Evolutionary conservation across 768 basidiomycete genomes (phyloP).

Genomic region (Chiua virens): DNA sequence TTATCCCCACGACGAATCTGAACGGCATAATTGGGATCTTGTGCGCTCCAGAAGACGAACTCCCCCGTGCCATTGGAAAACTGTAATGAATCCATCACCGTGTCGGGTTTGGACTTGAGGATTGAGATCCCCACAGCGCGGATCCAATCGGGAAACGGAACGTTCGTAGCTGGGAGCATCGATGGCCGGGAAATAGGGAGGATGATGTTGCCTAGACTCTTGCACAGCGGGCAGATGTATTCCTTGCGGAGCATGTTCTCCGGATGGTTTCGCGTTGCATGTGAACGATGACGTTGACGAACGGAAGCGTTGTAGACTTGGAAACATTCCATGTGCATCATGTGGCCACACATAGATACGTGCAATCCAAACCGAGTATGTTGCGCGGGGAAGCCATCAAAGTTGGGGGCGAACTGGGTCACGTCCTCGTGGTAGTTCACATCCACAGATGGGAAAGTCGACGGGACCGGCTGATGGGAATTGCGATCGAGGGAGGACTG

Average conservation of each 20-base stretch:
- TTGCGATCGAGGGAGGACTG: slow-evolving; percentile 66
- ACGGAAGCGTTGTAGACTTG: slow-evolving; percentile 86
- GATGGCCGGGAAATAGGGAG: slow-evolving; percentile 71
- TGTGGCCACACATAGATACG: slow-evolving; percentile 87
- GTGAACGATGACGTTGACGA: slow-evolving; percentile 81
- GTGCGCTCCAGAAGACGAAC: slow-evolving; percentile 86
- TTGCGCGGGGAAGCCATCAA: slow-evolving; percentile 71
- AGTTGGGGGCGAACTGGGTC: slow-evolving; percentile 52
- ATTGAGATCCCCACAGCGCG: slow-evolving; percentile 87
- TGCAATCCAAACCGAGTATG: slow-evolving; percentile 84
- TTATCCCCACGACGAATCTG: slow-evolving; percentile 55
- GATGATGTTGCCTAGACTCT: slow-evolving; percentile 92
- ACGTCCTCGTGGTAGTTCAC: slow-evolving; percentile 26
- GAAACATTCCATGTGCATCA: slow-evolving; percentile 97
- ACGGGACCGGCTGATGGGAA: slow-evolving; percentile 24
- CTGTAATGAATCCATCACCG: slow-evolving; percentile 67
- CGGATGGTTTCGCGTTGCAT: slow-evolving; percentile 90
- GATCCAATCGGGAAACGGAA: slow-evolving; percentile 86
- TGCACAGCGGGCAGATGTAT: slow-evolving; percentile 96
- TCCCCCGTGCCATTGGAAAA: slow-evolving; percentile 82
- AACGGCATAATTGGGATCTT: slow-evolving; percentile 67
- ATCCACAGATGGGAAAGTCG: slow-evolving; percentile 35
- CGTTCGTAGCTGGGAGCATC: slow-evolving; percentile 42
- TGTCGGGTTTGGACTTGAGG: slow-evolving; percentile 78
- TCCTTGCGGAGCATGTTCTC: slow-evolving; percentile 93